Percentiles rank a stretch among this genome's conserved stretches.
phyloP scores from a whole-genome alignment of 495 filamentous ascomycete genomes.

The Schizothecium vesticola region DNA sequence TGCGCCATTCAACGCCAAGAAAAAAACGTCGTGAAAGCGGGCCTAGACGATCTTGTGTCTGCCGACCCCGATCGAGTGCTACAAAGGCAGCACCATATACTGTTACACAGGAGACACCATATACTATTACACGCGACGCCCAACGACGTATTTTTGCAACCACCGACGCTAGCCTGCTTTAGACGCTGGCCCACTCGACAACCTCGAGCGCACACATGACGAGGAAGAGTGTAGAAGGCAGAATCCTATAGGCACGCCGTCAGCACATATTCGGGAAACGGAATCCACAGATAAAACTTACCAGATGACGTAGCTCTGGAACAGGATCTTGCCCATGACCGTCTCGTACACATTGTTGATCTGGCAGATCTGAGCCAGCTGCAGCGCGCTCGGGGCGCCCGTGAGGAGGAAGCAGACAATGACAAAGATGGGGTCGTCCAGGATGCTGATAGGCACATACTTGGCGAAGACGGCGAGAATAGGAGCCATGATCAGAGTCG shows the following conservation, averaged over 20 bases:
- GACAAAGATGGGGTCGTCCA: slow-evolving; percentile 96
- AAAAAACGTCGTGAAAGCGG: neutral
- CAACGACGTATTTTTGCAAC: neutral
- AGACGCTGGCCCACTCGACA: slow-evolving; percentile 72
- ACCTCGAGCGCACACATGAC: slow-evolving; percentile 91
- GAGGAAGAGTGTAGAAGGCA: slow-evolving; percentile 84
- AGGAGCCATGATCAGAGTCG: slow-evolving; percentile 90
- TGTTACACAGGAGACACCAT: neutral
- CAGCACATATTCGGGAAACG: slow-evolving; percentile 24
- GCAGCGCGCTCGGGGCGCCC: slow-evolving; percentile 88
- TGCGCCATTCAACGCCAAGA: neutral
- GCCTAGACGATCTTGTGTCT: neutral
- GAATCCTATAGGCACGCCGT: slow-evolving; percentile 57
- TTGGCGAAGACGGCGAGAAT: slow-evolving; percentile 86
- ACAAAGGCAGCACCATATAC: neutral
- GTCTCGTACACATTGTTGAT: slow-evolving; percentile 93
- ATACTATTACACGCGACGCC: neutral
- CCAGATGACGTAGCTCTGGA: slow-evolving; percentile 98
- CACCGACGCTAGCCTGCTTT: neutral
- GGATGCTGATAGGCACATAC: slow-evolving; percentile 84
- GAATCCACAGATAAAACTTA: slow-evolving; percentile 38
- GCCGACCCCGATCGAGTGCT: neutral
- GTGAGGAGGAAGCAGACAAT: slow-evolving; percentile 95
- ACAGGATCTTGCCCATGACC: slow-evolving; percentile 86
- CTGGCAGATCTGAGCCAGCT: slow-evolving; percentile 97